Conservation (phyloP, 371 early-diverging fungal species). For the Furculomyces boomerangus region DNA sequence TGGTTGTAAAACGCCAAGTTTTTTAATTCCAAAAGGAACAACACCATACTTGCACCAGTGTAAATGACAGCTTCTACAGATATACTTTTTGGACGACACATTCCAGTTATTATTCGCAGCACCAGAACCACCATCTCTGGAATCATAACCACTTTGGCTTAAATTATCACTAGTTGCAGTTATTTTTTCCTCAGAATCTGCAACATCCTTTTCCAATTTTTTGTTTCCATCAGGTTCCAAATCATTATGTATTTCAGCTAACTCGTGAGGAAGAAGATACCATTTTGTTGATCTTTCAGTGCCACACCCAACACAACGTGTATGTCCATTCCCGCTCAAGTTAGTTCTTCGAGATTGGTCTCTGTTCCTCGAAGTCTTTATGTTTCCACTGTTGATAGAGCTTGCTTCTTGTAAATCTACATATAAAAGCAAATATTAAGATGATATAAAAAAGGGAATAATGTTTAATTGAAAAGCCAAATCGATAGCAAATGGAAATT, state of each 20-base stretch:
- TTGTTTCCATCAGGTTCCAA: neutral
- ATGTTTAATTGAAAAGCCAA: neutral
- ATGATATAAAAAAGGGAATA: neutral
- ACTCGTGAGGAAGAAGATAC: neutral
- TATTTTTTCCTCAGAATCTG: neutral
- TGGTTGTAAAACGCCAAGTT: too few relatives aligned
- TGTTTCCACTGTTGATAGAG: neutral
- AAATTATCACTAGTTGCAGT: neutral
- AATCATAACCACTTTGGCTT: neutral
- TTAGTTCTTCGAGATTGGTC: neutral
- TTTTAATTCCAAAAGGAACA: too few relatives aligned
- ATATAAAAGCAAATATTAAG: neutral
- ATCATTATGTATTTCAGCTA: neutral
- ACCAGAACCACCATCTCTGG: neutral
- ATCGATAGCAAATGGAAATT: neutral
- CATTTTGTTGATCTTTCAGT: conserved; percentile 1
- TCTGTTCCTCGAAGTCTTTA: neutral
- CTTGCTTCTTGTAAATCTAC: neutral
- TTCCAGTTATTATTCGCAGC: neutral
- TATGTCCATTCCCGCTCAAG: neutral
- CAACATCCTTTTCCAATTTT: neutral
- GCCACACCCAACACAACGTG: conserved; percentile 1
- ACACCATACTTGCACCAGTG: conserved; percentile 57
- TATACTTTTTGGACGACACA: conserved; percentile 26
- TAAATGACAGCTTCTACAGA: conserved; percentile 53